Base-by-base conservation (phyloP, 2,329 filamentous ascomycete species). In the Alternaria consortialis region DNA sequence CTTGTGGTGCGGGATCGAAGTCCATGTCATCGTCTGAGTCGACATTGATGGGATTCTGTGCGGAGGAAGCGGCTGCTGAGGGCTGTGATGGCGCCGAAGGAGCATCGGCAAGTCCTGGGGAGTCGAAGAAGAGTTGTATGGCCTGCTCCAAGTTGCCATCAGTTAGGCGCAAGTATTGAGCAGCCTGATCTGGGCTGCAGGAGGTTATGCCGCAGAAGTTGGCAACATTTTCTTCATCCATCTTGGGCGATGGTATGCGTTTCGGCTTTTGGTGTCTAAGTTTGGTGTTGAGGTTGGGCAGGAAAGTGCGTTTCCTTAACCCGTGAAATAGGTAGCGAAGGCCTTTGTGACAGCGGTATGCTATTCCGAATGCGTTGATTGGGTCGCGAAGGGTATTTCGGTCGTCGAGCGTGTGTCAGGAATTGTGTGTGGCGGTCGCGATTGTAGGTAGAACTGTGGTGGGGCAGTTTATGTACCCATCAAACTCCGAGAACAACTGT, bases 41-140 rank as follows among this genome's bases (percentile, higher is more conserved):
- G 64, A 97, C 86, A 68, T 90, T 86, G 63, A 96, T 91, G 9
- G 84, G 80, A 63, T 89, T 86, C 70, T 87, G 80, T 7, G 70
- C 67, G 39, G 84, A 84, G 4, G 71, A 64, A 52, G 69, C 12
- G 9, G 71, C 50, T 11, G 80, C 64, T 40, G 79, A 67, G 12
- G 80, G 74, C 31, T 78, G 74, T 37, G 79, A 60, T 20, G 77
- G 65, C 29, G 79, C 67, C 27, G 78, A 62, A 39, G 71, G 77
- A 25, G 80, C 80, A 59, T 83, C 80, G 72, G 85, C 87, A 63
- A 90, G 87, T 48, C 94, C 93, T 43, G 91, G 92, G 76, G 91
- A 95, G 74, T 96, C 93, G 79, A 93, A 98, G 81, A 89, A 99
- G 12, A 98, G 88, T 74, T 92, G 88, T 71, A 97, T 90, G 27